A percentile compares a stretch with the other conserved stretches of the same genome.
Evolutionary conservation across 768 basidiomycete genomes (phyloP).

Genomic region (Russula foetens): DNA sequence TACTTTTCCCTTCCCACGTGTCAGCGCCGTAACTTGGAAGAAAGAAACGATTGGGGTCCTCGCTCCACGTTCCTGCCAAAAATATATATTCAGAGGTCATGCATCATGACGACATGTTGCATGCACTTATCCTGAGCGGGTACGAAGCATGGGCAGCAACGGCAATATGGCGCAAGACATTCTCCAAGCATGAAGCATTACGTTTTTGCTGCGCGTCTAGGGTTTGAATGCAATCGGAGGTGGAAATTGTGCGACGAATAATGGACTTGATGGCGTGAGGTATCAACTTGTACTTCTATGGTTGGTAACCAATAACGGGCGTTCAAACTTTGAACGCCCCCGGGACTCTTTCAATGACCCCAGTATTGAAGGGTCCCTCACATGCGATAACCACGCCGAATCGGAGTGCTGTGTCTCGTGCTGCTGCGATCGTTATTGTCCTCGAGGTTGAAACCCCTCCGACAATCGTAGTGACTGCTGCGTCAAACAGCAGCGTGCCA

Average conservation of each 20-base stretch:
- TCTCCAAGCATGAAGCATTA: conserved; percentile 19
- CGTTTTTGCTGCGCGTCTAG: conserved; percentile 15
- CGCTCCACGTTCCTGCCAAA: conserved; percentile 2
- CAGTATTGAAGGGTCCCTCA: neutral
- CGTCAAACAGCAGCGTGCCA: neutral
- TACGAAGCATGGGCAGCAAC: conserved; percentile 10
- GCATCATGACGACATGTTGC: conserved; percentile 9
- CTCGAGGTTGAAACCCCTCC: conserved; percentile 1
- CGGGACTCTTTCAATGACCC: neutral
- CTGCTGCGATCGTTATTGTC: neutral
- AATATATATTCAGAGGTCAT: conserved; percentile 1
- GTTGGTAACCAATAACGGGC: neutral
- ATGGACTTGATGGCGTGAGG: conserved; percentile 12
- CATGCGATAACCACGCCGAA: conserved; percentile 10
- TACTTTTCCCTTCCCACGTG: conserved; percentile 7
- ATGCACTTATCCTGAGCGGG: neutral
- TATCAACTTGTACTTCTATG: conserved; percentile 12
- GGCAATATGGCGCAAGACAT: conserved; percentile 9
- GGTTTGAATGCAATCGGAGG: conserved; percentile 18
- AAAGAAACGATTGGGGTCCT: conserved; percentile 3
- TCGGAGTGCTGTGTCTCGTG: conserved; percentile 1
- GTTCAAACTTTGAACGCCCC: neutral
- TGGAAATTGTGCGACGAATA: conserved; percentile 15
- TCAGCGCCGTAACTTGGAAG: neutral
- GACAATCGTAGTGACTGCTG: neutral